Conservation (phyloP, 2,329 filamentous ascomycete species). For the Lachnellula arida region DNA sequence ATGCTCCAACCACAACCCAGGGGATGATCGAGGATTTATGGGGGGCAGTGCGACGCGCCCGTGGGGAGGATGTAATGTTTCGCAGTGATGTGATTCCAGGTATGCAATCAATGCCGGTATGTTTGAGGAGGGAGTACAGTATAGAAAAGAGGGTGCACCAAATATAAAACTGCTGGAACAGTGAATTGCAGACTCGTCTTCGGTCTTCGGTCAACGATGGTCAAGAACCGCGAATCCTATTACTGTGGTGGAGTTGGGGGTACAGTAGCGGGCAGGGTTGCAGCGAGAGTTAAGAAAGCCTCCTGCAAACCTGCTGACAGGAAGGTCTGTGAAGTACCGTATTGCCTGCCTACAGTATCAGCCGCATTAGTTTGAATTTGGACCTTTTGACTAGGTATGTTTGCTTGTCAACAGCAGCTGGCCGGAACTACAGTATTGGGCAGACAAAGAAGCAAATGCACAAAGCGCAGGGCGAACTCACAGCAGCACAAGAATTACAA, state of each 20-base stretch:
- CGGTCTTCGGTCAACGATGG: conserved; percentile 16
- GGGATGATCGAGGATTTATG: conserved; percentile 9
- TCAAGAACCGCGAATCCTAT: conserved; percentile 21
- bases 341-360: neutral
- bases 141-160: conserved; percentile 8
- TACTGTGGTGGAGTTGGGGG: neutral
- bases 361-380: neutral
- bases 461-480: conserved; percentile 5
- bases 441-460: neutral
- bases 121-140: conserved; percentile 9
- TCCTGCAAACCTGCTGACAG: conserved; percentile 12
- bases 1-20: conserved; percentile 17
- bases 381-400: neutral
- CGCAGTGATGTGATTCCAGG: conserved; percentile 31
- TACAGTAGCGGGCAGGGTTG: neutral
- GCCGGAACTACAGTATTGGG: neutral
- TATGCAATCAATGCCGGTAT: conserved; percentile 19
- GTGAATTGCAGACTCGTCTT: conserved; percentile 22
- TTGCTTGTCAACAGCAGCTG: neutral
- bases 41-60: conserved; percentile 32
- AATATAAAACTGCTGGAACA: conserved; percentile 21
- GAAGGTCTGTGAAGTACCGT: neutral
- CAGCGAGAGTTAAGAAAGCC: conserved; percentile 1
- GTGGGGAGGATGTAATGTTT: conserved; percentile 35
- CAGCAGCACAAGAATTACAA: conserved; percentile 15